Evolutionary conservation across 352 stramenopile genomes (phyloP).

Genomic region (Phytopythium aichiense): DNA sequence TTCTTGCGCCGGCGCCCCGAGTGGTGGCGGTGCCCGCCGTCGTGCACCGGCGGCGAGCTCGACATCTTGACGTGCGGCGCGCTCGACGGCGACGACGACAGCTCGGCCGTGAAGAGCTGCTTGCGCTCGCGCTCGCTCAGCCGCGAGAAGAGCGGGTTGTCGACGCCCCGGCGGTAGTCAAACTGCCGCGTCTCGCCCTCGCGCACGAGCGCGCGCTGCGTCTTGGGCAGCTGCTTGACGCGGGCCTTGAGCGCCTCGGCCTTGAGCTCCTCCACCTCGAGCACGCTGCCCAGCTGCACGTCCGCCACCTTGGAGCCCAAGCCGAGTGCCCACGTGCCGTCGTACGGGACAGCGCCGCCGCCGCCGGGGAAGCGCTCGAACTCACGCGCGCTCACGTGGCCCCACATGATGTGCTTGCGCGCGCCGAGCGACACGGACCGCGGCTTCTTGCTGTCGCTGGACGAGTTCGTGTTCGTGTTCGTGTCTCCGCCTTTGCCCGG

Average conservation of each 20-base stretch:
- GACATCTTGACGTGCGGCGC: neutral
- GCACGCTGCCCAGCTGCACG: slow-evolving; percentile 62
- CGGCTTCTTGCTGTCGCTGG: slow-evolving; percentile 31
- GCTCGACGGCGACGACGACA: slow-evolving; percentile 17
- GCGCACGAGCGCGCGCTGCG: slow-evolving; percentile 45
- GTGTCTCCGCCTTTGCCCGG: neutral
- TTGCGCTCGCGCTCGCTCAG: slow-evolving; percentile 70
- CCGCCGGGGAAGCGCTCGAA: slow-evolving; percentile 79
- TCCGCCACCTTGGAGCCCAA: slow-evolving; percentile 60
- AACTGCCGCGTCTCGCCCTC: slow-evolving; percentile 78
- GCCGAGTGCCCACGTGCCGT: slow-evolving; percentile 78
- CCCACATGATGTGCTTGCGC: slow-evolving; percentile 78
- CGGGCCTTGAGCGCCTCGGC: slow-evolving; percentile 48
- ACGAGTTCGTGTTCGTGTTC: neutral
- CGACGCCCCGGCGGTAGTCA: slow-evolving; percentile 63
- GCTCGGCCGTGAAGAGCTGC: slow-evolving; percentile 51
- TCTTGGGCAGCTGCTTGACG: slow-evolving; percentile 59
- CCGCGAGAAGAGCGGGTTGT: slow-evolving; percentile 76
- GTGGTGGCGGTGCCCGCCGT: slow-evolving; percentile 15
- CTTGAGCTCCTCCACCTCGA: slow-evolving; percentile 56
- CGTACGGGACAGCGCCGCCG: slow-evolving; percentile 68
- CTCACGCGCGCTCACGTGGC: slow-evolving; percentile 59
- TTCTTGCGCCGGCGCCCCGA: slow-evolving; percentile 26
- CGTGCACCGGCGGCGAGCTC: slow-evolving; percentile 12
- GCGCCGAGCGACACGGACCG: slow-evolving; percentile 57